A percentile compares a stretch with the other conserved stretches of the same genome.
Evolutionary conservation across 495 filamentous ascomycete species (phyloP).

Genomic region (Neurospora hispaniola): DNA sequence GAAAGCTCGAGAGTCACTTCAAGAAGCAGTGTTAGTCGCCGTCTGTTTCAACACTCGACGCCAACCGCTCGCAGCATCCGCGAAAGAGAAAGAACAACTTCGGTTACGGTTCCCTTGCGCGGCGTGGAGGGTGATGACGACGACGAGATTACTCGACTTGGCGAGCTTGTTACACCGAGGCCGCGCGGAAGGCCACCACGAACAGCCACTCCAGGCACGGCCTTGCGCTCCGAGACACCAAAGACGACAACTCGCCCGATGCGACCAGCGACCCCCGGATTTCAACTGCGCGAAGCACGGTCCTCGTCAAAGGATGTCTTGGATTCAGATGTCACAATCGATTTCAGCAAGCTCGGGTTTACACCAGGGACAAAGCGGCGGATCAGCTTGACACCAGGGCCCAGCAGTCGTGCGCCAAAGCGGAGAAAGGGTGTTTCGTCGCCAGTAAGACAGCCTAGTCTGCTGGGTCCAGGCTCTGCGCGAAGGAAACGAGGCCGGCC

Average conservation of each 20-base stretch:
- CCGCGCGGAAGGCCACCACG: constrained; percentile 26
- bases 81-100: constrained; percentile 23
- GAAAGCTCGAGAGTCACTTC: constrained; percentile 20
- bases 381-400: constrained; percentile 10
- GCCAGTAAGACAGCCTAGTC: constrained; percentile 10
- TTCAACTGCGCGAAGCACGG: not conserved
- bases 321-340: constrained; percentile 10
- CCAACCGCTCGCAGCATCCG: constrained; percentile 14
- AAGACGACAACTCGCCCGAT: constrained; percentile 27
- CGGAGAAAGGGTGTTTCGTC: constrained; percentile 11
- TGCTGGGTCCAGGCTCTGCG: constrained; percentile 6
- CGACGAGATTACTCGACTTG: constrained; percentile 12
- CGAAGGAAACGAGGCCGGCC: constrained; percentile 23
- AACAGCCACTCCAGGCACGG: constrained; percentile 24
- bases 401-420: constrained; percentile 16
- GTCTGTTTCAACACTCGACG: constrained; percentile 29
- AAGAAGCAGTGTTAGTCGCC: constrained; percentile 23
- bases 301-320: constrained; percentile 11
- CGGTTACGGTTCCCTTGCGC: constrained; percentile 40
- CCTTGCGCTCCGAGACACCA: not conserved
- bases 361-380: constrained; percentile 2
- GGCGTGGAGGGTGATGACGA: constrained; percentile 29
- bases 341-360: not conserved
- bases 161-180: constrained; percentile 25
- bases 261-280: constrained; percentile 30